Conservation (phyloP, 192 early-diverging fungal species). For the Coemansia sp. region DNA sequence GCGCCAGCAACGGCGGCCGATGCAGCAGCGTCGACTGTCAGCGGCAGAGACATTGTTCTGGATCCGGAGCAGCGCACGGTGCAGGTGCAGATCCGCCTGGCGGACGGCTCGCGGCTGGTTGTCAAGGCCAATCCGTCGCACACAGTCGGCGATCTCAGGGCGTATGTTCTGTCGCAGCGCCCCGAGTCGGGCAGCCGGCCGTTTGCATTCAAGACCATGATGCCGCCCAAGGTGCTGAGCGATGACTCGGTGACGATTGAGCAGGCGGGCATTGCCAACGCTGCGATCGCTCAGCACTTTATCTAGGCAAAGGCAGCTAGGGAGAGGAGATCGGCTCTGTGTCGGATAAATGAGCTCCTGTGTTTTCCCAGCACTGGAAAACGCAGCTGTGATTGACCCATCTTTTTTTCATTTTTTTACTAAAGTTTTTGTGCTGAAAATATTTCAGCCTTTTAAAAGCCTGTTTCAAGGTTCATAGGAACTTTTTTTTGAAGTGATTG, state of each 20-base stretch:
- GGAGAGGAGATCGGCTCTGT: too few species aligned
- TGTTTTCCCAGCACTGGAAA: neutral
- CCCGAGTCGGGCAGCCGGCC: slow-evolving; percentile 61
- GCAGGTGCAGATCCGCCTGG: slow-evolving; percentile 87
- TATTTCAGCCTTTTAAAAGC: too few species aligned
- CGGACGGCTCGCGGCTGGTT: slow-evolving; percentile 86
- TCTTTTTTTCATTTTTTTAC: neutral
- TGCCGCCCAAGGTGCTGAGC: slow-evolving; percentile 78
- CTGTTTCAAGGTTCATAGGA: too few species aligned
- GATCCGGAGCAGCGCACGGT: slow-evolving; percentile 79
- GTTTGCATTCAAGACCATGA: slow-evolving; percentile 81
- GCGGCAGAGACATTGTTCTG: slow-evolving; percentile 53
- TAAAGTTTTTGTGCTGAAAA: too few species aligned
- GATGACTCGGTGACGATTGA: slow-evolving; percentile 72
- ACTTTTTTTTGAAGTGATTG: too few species aligned
- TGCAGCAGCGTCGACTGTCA: slow-evolving; percentile 25
- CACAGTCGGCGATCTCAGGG: slow-evolving; percentile 81
- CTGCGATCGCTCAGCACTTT: slow-evolving; percentile 77
- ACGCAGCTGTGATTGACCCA: neutral
- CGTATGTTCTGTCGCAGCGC: slow-evolving; percentile 69
- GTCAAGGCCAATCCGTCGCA: slow-evolving; percentile 89
- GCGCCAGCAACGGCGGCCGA: slow-evolving; percentile 32
- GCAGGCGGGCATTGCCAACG: slow-evolving; percentile 83
- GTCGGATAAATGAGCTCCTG: too few species aligned
- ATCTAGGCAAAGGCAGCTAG: slow-evolving; percentile 14